A percentile compares a stretch with the other conserved stretches of the same genome.
phyloP scores from a whole-genome alignment of 202 grass and related monocot species.

The Panicum virgatum region DNA sequence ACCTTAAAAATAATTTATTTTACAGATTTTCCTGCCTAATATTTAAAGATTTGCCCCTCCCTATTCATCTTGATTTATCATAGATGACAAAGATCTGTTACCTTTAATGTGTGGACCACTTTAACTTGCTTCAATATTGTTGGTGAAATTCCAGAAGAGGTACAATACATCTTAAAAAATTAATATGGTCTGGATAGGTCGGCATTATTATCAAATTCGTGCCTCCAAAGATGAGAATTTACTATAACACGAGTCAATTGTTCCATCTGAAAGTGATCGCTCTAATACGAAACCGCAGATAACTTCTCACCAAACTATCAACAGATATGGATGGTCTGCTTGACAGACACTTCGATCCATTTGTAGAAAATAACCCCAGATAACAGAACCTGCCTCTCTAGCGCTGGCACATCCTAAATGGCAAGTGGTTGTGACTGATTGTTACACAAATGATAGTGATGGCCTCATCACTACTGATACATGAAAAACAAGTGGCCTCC shows the following conservation, averaged over 20 bases:
- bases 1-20: no score
- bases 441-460: not conserved
- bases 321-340: not conserved
- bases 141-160: no score
- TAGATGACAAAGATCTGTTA: no score
- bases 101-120: no score
- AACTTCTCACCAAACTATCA: slow-evolving; percentile 1
- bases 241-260: not conserved
- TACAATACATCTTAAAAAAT: no score
- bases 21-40: no score
- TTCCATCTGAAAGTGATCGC: slow-evolving; percentile 3
- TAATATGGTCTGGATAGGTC: not conserved
- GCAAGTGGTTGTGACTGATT: slow-evolving; percentile 1
- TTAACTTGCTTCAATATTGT: no score
- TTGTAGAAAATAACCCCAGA: not conserved
- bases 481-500: slow-evolving; percentile 21
- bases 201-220: not conserved
- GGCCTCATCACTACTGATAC: not conserved
- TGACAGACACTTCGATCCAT: not conserved
- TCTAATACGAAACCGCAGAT: not conserved
- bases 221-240: not conserved
- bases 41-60: no score
- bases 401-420: not conserved
- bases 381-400: not conserved
- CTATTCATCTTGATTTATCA: no score